Conservation (phyloP, 2,329 filamentous ascomycete genomes). For the Fusarium sp. region DNA sequence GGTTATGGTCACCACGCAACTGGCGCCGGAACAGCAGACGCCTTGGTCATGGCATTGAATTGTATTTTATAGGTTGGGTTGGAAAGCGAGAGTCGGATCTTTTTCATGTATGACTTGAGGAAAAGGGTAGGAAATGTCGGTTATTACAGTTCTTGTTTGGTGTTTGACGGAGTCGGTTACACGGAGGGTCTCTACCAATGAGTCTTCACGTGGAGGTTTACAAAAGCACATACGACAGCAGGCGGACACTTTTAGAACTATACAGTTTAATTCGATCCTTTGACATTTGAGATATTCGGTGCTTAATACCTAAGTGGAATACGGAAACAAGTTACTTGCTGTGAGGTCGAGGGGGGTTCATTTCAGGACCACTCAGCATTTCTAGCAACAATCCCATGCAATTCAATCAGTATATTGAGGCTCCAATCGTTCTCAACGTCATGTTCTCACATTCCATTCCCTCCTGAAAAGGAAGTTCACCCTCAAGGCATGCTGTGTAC, state of each 20-base stretch:
- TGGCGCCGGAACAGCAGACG: constrained; percentile 4
- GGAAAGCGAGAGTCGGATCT: constrained; percentile 11
- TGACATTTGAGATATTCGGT: neutral
- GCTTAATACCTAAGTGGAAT: neutral
- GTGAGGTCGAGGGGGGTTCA: neutral
- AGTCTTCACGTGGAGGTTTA: neutral
- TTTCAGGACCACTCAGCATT: neutral
- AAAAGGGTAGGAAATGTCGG: constrained; percentile 12
- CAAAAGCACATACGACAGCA: neutral
- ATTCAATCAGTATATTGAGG: neutral
- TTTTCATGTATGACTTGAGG: constrained; percentile 23
- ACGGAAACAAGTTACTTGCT: neutral
- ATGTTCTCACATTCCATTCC: neutral
- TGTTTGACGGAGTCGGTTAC: constrained; percentile 21
- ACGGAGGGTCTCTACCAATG: neutral
- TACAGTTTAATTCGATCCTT: neutral
- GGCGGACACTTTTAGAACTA: neutral
- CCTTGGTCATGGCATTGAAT: neutral
- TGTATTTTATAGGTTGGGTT: constrained; percentile 17
- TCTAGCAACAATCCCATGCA: neutral
- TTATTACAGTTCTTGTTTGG: constrained; percentile 14
- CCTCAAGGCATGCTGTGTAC: constrained; percentile 15
- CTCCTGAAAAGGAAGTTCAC: constrained; percentile 7
- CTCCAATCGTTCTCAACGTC: neutral
- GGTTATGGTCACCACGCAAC: constrained; percentile 11